A percentile compares a stretch with the other conserved stretches of the same genome.
Evolutionary conservation across 148 eudicot species (phyloP).

Genomic region (Heliamphora exappendiculata): DNA sequence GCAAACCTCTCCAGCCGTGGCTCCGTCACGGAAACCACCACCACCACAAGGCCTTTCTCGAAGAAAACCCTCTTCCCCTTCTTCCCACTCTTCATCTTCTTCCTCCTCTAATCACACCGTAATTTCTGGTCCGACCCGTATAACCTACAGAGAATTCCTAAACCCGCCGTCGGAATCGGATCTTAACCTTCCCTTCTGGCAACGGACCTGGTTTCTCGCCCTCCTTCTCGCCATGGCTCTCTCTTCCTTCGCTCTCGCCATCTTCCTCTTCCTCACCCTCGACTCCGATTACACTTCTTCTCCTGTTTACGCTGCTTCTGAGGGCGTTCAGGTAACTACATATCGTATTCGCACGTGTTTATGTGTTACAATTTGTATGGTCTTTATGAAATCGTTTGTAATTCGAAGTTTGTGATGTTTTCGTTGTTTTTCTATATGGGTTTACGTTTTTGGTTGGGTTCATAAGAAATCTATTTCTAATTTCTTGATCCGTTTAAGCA

Average conservation of each 20-base stretch:
- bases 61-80: constrained; percentile 38
- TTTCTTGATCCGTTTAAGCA: neutral
- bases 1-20: constrained; percentile 42
- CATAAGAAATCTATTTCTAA: neutral
- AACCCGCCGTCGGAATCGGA: constrained; percentile 25
- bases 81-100: constrained; percentile 25
- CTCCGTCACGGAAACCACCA: constrained; percentile 44
- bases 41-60: constrained; percentile 47
- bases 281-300: constrained; percentile 40
- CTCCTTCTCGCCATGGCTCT: constrained; percentile 60
- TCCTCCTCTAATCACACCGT: constrained; percentile 17
- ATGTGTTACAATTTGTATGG: neutral
- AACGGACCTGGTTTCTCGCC: constrained; percentile 60
- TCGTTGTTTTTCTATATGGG: neutral
- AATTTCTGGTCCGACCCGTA: constrained; percentile 29
- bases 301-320: constrained; percentile 45
- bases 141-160: constrained; percentile 38
- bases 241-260: constrained; percentile 56
- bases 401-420: neutral
- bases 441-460: neutral
- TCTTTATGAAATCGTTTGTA: neutral
- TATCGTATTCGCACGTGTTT: neutral
- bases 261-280: constrained; percentile 59
- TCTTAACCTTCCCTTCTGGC: constrained; percentile 59
- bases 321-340: constrained; percentile 53